phyloP scores from a whole-genome alignment of 164 flowering plant genomes.

The Liquidambar formosana region DNA sequence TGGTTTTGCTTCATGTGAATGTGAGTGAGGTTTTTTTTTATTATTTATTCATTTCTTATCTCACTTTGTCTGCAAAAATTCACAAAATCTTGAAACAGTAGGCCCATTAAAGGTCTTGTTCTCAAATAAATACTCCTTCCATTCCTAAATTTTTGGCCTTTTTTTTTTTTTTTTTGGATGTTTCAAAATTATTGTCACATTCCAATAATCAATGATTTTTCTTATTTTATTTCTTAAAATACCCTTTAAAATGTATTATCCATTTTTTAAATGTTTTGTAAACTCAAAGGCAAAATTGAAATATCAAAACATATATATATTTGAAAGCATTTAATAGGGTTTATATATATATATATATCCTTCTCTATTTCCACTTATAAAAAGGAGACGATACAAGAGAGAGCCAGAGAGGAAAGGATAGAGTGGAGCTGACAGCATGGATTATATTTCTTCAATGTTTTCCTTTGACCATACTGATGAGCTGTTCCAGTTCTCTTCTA shows the following conservation, averaged over 20 bases:
- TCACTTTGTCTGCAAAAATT: not conserved
- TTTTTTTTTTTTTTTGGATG: too few species aligned
- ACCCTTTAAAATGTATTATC: too few species aligned
- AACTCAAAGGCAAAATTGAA: too few species aligned
- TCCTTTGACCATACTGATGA: conserved; percentile 18
- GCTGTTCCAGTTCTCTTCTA: conserved; percentile 7
- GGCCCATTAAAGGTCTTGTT: conserved; percentile 8
- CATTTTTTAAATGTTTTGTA: too few species aligned
- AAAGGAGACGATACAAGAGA: too few species aligned
- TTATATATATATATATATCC: too few species aligned
- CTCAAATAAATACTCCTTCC: not conserved
- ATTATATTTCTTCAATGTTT: conserved; percentile 5
- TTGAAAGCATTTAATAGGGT: too few species aligned
- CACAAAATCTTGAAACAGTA: conserved; percentile 11
- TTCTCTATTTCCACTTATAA: not conserved
- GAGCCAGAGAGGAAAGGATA: not conserved
- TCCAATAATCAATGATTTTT: too few species aligned
- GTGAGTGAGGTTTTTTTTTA: not conserved
- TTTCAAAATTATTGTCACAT: too few species aligned
- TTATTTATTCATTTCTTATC: not conserved
- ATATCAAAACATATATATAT: too few species aligned
- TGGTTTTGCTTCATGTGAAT: not conserved
- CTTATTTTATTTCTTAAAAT: too few species aligned
- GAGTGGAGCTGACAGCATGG: conserved; percentile 11
- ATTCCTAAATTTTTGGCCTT: too few species aligned